A percentile compares a stretch with the other conserved stretches of the same genome.
Evolutionary conservation across 1,284 basidiomycete species (phyloP).

Genomic region (Austroboletus niveus): DNA sequence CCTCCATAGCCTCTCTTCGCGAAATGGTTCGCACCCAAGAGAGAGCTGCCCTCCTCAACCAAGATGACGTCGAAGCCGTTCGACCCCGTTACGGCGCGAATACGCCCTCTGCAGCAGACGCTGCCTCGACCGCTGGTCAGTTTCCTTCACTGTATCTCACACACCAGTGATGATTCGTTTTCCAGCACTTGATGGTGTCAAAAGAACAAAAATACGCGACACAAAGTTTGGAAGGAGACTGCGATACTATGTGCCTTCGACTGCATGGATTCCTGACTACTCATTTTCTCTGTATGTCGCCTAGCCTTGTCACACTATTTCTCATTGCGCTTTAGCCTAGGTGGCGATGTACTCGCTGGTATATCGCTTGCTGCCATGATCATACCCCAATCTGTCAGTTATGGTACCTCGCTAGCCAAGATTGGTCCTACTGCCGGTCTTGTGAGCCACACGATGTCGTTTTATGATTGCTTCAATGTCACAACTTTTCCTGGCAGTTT

Average conservation of each 20-base stretch:
- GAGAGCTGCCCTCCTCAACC: conserved; percentile 21
- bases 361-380: conserved; percentile 87
- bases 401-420: conserved; percentile 83
- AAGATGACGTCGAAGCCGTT: conserved; percentile 27
- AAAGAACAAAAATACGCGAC: conserved; percentile 19
- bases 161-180: neutral
- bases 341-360: conserved; percentile 82
- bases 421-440: conserved; percentile 82
- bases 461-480: conserved; percentile 8
- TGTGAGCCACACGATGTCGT: conserved; percentile 45
- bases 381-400: conserved; percentile 91
- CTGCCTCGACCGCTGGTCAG: conserved; percentile 21
- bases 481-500: conserved; percentile 44
- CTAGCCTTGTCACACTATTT: neutral
- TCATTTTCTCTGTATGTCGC: conserved; percentile 61
- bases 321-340: conserved; percentile 49
- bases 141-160: neutral
- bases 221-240: conserved; percentile 34
- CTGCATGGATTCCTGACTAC: conserved; percentile 84
- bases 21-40: conserved; percentile 23
- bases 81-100: conserved; percentile 19
- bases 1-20: conserved; percentile 29
- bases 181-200: conserved; percentile 15
- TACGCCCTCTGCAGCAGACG: conserved; percentile 12
- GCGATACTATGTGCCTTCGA: conserved; percentile 70